Conservation (phyloP, 495 filamentous ascomycete genomes). For the Penicillium ucsense region DNA sequence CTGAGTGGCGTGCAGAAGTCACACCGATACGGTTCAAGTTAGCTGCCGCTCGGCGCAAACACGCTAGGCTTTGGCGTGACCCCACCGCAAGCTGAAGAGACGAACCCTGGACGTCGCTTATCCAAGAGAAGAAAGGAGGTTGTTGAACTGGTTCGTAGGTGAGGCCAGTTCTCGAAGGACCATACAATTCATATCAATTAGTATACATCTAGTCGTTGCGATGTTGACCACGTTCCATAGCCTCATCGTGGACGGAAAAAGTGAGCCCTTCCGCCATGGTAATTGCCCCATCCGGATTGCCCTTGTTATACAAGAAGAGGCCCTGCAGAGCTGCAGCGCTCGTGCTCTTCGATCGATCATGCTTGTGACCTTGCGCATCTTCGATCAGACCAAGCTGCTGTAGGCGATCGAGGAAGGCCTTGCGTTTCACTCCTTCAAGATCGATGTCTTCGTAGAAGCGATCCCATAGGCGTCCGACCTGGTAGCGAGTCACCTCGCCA, state of each 20-base stretch:
- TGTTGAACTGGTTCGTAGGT: constrained; percentile 4
- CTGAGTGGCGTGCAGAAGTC: constrained; percentile 4
- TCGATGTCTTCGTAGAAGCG: constrained; percentile 88
- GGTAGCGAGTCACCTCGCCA: constrained; percentile 76
- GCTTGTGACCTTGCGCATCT: constrained; percentile 33
- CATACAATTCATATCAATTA: constrained; percentile 21
- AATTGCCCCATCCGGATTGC: constrained; percentile 78
- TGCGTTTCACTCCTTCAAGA: constrained; percentile 38
- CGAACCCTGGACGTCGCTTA: background rate
- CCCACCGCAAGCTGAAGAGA: background rate
- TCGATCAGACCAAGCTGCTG: constrained; percentile 44
- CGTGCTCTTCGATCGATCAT: constrained; percentile 38
- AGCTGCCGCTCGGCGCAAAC: constrained; percentile 5
- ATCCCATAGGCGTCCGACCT: constrained; percentile 83
- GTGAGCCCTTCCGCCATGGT: constrained; percentile 59
- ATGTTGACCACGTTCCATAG: constrained; percentile 9
- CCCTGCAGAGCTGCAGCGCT: constrained; percentile 90
- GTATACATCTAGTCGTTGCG: constrained; percentile 16
- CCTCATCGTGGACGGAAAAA: constrained; percentile 24
- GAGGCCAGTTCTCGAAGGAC: background rate
- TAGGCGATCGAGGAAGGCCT: constrained; percentile 40
- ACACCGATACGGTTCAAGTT: constrained; percentile 7
- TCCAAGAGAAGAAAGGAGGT: constrained; percentile 1
- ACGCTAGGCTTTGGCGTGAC: background rate
- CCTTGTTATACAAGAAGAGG: constrained; percentile 89